Conservation (phyloP, 148 eudicot species). For the Rhododendron ferrugineum region DNA sequence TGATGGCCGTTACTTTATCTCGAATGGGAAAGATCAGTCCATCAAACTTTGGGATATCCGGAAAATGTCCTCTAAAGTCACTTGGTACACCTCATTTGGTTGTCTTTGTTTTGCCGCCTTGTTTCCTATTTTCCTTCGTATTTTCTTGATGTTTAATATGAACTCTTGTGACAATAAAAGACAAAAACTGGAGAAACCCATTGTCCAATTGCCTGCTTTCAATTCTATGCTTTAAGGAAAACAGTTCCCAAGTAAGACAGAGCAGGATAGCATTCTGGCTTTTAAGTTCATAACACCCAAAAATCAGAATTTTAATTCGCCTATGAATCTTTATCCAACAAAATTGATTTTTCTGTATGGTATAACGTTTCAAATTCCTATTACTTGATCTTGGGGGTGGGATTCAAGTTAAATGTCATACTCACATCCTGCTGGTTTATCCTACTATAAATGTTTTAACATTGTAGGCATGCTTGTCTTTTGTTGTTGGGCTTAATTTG, state of each 20-base stretch:
- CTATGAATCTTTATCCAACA: background rate
- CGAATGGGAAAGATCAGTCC: slow-evolving; percentile 91
- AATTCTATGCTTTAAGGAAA: background rate
- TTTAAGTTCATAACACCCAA: background rate
- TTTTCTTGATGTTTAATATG: background rate
- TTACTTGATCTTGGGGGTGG: background rate
- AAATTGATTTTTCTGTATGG: background rate
- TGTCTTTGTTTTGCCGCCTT: background rate
- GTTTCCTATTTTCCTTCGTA: background rate
- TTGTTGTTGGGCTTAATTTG: background rate
- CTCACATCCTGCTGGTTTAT: background rate
- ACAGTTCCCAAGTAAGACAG: background rate
- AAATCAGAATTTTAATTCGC: background rate
- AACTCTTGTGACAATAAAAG: background rate
- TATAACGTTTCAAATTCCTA: background rate
- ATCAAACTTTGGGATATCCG: slow-evolving; percentile 91
- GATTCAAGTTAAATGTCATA: background rate
- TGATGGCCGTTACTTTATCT: slow-evolving; percentile 93
- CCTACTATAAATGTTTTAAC: background rate
- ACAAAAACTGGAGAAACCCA: background rate
- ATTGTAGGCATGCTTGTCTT: background rate
- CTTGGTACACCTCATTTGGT: slow-evolving; percentile 33
- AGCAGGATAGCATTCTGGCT: background rate
- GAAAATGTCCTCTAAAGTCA: slow-evolving; percentile 63
- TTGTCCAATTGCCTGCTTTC: slow-evolving; percentile 1